Evolutionary conservation across 106 monocot genomes (phyloP).

Genomic region (Dendrobium nobile): DNA sequence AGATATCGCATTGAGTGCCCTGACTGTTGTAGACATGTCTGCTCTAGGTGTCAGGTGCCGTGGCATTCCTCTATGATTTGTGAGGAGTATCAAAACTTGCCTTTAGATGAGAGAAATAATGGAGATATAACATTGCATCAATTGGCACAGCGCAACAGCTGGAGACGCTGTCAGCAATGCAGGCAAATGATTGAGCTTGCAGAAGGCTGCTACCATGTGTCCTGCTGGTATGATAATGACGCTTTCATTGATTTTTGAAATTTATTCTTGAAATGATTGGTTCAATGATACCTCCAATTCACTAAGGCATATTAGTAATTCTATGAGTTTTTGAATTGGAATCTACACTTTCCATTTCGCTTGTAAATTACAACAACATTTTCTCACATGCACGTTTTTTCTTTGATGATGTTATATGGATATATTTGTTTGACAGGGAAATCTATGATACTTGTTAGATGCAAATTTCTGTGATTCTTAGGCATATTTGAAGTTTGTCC

Average conservation of each 20-base stretch:
- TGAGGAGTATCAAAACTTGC: slow-evolving; percentile 60
- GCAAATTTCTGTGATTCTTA: not conserved
- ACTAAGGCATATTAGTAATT: not conserved
- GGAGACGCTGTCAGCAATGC: slow-evolving; percentile 70
- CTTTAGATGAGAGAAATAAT: slow-evolving; percentile 33
- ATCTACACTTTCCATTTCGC: not conserved
- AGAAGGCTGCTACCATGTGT: slow-evolving; percentile 63
- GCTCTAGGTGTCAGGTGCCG: slow-evolving; percentile 52
- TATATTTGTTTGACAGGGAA: too few relatives aligned
- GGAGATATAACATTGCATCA: slow-evolving; percentile 35
- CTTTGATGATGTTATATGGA: too few relatives aligned
- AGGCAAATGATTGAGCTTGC: slow-evolving; percentile 55
- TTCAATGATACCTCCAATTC: not conserved
- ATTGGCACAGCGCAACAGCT: slow-evolving; percentile 38
- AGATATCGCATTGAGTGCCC: slow-evolving; percentile 47
- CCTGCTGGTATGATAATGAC: slow-evolving; percentile 65
- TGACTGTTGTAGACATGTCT: slow-evolving; percentile 58
- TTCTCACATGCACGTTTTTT: too few relatives aligned
- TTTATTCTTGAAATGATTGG: not conserved
- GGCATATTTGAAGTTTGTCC: not conserved
- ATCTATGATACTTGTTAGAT: not conserved
- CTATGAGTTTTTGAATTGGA: not conserved
- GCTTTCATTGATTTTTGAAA: not conserved
- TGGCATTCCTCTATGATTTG: slow-evolving; percentile 77
- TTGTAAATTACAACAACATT: too few relatives aligned